Conservation (phyloP, 2,329 filamentous ascomycete genomes). For the Iodosphaeria phyllophila region DNA sequence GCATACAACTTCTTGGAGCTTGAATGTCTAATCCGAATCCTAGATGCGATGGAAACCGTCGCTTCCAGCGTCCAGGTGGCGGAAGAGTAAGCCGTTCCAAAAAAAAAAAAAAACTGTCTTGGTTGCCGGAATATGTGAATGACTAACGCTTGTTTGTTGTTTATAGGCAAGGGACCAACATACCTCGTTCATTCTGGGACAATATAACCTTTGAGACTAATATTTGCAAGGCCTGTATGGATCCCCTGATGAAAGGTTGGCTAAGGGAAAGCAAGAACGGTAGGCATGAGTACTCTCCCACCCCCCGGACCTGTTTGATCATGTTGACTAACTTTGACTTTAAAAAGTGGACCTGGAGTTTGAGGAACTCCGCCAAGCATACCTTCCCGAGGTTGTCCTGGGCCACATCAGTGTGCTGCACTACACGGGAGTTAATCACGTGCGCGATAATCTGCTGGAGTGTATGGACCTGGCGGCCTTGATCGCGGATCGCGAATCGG, state of each 20-base stretch:
- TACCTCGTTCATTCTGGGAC: constrained; percentile 28
- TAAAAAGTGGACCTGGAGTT: constrained; percentile 39
- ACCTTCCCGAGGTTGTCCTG: constrained; percentile 71
- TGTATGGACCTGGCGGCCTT: constrained; percentile 71
- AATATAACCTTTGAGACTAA: constrained; percentile 35
- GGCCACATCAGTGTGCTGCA: constrained; percentile 70
- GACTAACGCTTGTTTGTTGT: too few species aligned
- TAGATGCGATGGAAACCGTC: constrained; percentile 52
- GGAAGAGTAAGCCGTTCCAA: constrained; percentile 35
- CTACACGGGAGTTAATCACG: constrained; percentile 55
- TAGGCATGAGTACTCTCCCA: too few species aligned
- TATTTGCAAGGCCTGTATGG: constrained; percentile 33
- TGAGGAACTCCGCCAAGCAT: constrained; percentile 48
- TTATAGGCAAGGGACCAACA: constrained; percentile 13
- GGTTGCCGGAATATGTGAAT: too few species aligned
- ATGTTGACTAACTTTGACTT: constrained; percentile 3
- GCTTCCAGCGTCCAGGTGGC: constrained; percentile 33
- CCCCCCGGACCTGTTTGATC: constrained; percentile 3
- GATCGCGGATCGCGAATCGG: constrained; percentile 52
- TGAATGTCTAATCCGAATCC: constrained; percentile 43
- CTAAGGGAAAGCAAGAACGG: constrained; percentile 35
- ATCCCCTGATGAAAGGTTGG: constrained; percentile 46
- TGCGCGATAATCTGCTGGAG: constrained; percentile 59
- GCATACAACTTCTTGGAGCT: constrained; percentile 49
- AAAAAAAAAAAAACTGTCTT: too few species aligned